Evolutionary conservation across 2,329 filamentous ascomycete species (phyloP), one percentile per base, ranked within the genome.

Genomic region (Cyanodermella asteris): DNA sequence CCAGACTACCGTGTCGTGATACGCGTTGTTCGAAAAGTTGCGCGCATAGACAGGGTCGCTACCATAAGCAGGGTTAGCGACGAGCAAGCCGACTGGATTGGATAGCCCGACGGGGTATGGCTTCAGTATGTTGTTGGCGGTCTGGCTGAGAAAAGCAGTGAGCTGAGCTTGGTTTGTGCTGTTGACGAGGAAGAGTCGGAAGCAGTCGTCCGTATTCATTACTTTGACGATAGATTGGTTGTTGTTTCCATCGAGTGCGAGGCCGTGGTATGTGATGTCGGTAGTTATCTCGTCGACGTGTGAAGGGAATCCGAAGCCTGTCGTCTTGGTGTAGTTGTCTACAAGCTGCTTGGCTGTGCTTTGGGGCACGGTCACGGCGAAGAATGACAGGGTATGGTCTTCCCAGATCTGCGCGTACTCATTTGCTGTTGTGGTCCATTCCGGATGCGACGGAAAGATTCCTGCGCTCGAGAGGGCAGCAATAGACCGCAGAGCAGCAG

Each of bases 1-100:
- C 67, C 65, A 72, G 2, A 73, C 50, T 0, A 74, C 66, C 0
- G 66, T 68, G 0, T 65, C 67, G 28, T 72, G 66, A 34, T 68
- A 73, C 0, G 59, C 61, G 3, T 50, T 48, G n/a, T 55, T 61
- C 1, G 61, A 61, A 32, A 59, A 72, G 25, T 60, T 59, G 1
- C 41, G 44, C 0, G 55, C 51, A 25, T 63, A 57, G 3, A 49
- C 46, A 0, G 50, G 42, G 9, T 57, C 46, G 0, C 45, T 50
- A 0, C 60, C 59, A 15, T 62, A 61, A 0, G 66, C 64, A 0
- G 66, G 66, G 28, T 72, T 72, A 0, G 67, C 59, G 3, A 73
- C 56, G 0, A 73, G 41, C 15, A 68, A 44, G 0, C 67, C 62
- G 0, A 64, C 53, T 0, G 55, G 48, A 0, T 57, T 72, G 19